A percentile compares a stretch with the other conserved stretches of the same genome.
These are phyloP conservation scores for Apiotrichum mycotoxinovorans DNA, from an alignment of 1,284 basidiomycete species.

Conservation along the genomic window DNA sequence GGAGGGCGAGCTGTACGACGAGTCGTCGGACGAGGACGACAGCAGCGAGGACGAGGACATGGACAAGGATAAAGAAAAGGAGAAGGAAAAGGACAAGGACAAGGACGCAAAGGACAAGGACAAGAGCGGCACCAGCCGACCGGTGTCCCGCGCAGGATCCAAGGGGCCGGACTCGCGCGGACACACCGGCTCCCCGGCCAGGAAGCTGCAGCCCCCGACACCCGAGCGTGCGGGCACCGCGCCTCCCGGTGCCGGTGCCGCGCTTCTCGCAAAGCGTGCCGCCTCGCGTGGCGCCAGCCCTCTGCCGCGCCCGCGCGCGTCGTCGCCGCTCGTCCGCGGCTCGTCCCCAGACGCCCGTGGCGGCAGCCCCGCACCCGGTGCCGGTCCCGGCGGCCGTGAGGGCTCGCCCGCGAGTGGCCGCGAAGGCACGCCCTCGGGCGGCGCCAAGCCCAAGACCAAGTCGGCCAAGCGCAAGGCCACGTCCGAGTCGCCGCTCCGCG, in stretches of 20 bases:
- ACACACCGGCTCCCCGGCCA: constrained; percentile 22
- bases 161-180: constrained; percentile 20
- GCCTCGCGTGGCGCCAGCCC: constrained; percentile 24
- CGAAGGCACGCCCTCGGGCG: constrained; percentile 13
- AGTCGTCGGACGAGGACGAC: constrained; percentile 19
- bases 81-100: constrained; percentile 22
- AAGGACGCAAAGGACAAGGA: constrained; percentile 30
- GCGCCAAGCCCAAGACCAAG: constrained; percentile 10
- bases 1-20: constrained; percentile 16
- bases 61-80: constrained; percentile 23
- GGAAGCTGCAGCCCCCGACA: constrained; percentile 9
- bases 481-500: constrained; percentile 11
- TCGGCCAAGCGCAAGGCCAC: constrained; percentile 20
- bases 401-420: constrained; percentile 23
- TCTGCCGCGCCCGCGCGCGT: constrained; percentile 28
- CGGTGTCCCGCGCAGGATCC: constrained; percentile 10
- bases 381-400: constrained; percentile 17
- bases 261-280: constrained; percentile 41
- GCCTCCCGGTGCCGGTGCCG: constrained; percentile 35
- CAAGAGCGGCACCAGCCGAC: constrained; percentile 20
- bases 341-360: constrained; percentile 19
- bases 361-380: constrained; percentile 8
- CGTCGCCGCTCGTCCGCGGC: constrained; percentile 22
- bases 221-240: constrained; percentile 33
- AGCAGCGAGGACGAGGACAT: constrained; percentile 20